A percentile compares a stretch with the other conserved stretches of the same genome.
Evolutionary conservation across 2,329 filamentous ascomycete genomes (phyloP).

Genomic region (Pseudocercospora musae): DNA sequence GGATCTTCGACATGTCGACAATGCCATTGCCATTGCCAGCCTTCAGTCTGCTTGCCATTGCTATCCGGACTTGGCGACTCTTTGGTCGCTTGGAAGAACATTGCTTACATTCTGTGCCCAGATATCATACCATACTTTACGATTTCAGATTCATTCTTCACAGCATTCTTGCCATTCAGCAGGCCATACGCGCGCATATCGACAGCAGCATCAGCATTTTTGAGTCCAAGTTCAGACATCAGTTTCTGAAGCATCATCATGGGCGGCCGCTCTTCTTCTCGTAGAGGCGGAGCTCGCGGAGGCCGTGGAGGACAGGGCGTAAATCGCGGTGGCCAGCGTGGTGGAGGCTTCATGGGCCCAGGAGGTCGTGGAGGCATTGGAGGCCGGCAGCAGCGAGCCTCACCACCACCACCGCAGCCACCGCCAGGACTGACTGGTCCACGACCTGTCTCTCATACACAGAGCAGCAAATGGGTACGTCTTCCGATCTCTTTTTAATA

Average conservation of each 20-base stretch:
- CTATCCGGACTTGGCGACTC: not conserved
- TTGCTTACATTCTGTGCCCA: not conserved
- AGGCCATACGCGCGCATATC: not conserved
- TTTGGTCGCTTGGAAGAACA: not conserved
- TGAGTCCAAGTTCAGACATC: not conserved
- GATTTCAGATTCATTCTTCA: not conserved
- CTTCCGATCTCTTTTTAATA: not conserved
- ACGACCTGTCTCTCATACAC: not conserved
- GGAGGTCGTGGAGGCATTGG: not conserved
- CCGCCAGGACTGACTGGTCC: not conserved
- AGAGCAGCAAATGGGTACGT: not conserved
- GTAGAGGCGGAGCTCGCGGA: not conserved
- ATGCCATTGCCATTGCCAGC: not conserved
- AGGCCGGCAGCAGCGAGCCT: not conserved
- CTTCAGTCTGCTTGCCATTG: not conserved
- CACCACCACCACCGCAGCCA: not conserved
- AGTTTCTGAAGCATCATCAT: not conserved
- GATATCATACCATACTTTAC: not conserved
- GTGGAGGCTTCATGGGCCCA: not conserved
- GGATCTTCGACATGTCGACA: not conserved
- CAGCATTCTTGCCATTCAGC: not conserved
- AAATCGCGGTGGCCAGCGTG: not conserved
- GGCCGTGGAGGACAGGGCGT: not conserved
- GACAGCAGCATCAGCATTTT: not conserved
- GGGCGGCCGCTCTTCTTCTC: not conserved